Base-by-base conservation (phyloP, 1,284 basidiomycete genomes). In the Trametes hirsuta region DNA sequence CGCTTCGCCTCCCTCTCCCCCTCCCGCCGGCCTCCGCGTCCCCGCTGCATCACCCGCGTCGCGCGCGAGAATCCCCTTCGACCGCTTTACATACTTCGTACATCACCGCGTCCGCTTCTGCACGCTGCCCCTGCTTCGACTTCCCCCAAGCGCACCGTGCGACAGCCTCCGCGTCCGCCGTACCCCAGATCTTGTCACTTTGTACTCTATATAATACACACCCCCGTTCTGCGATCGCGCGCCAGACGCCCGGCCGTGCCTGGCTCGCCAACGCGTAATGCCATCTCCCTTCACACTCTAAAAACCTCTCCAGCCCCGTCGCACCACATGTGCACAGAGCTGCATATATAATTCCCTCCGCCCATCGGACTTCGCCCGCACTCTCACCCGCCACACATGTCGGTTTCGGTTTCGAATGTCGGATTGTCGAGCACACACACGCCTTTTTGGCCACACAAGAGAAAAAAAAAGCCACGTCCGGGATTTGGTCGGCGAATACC, bases 251-350 rank as follows among this genome's bases (percentile, higher is more conserved):
- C 56, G 42, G 53, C 54, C 44, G 64, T 65, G 58, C 64, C 64
- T 65, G 58, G 50, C 47, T 22, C 52, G 45, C 47, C 39, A 54
- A 30, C 53, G 62, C 58, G 44, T 53, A 47, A 52, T 50, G 37
- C 45, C 39, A 53, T 60, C 53, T 57, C 58, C 52, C 64, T 58
- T 53, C 61, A 58, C 64, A 62, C 61, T 65, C 58, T 65, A 61
- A 58, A 52, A 39, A 14, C 35, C 56, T 53, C 48, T 25, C 47
- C 50, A 5, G 15, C 52, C 47, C 37, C 49, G 37, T 52, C 53
- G 52, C 40, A 44, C 62, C 55, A 58, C 55, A 55, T 50, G 30
- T 40, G 36, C 37, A 8, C 48, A 4, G 30, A 30, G 46, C 57
- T 34, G 40, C n/a, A 9, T 37, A 9, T n/a, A 47, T 12, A 42